Percentiles rank a stretch among this genome's conserved stretches.
Evolutionary conservation across 2,329 filamentous ascomycete species (phyloP).

Genomic region (Xylariales sp.): DNA sequence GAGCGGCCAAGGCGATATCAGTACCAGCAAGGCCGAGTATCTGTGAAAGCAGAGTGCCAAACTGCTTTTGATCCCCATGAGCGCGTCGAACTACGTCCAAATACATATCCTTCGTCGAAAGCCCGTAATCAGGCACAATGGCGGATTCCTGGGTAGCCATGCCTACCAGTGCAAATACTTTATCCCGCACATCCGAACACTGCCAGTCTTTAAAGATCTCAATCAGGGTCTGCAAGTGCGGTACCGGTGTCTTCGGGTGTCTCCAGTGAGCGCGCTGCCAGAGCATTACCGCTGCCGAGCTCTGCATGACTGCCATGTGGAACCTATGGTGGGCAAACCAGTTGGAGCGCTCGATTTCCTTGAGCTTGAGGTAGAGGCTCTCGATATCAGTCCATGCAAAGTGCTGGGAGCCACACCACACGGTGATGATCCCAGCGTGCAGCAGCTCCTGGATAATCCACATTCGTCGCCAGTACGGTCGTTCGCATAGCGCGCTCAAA

Average conservation of each 20-base stretch:
- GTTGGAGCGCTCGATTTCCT: background rate
- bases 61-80: background rate
- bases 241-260: background rate
- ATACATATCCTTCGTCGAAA: background rate
- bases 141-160: background rate
- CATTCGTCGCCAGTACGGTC: background rate
- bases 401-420: background rate
- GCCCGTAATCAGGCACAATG: background rate
- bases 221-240: background rate
- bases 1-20: no score
- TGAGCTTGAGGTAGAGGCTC: background rate
- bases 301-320: background rate
- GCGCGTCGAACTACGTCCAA: background rate
- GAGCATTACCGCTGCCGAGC: background rate
- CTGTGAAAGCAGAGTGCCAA: background rate
- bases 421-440: background rate
- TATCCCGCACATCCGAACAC: background rate
- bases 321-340: background rate
- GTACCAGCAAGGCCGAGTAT: no score
- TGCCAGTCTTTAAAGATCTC: background rate
- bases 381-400: background rate
- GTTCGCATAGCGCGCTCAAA: background rate
- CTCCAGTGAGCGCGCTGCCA: slow-evolving; percentile 2
- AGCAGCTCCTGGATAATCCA: background rate
- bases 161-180: background rate